Evolutionary conservation across 2,329 filamentous ascomycete genomes (phyloP).

Genomic region (Aureobasidium vineae): DNA sequence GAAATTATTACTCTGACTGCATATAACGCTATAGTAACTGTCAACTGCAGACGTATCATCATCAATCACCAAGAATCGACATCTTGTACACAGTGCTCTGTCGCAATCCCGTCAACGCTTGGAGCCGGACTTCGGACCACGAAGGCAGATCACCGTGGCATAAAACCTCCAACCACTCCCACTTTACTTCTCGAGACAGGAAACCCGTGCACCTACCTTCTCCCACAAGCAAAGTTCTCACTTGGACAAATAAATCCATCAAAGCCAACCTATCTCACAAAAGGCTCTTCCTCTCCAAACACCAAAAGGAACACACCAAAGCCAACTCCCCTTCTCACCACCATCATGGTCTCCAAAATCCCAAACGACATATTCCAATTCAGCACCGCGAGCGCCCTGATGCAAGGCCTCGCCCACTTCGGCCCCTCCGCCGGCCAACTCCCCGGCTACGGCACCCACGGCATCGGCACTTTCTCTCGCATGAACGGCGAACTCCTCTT

Average conservation of each 20-base stretch:
- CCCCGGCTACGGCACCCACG: slow-evolving; percentile 45
- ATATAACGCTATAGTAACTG: neutral
- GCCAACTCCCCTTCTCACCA: neutral
- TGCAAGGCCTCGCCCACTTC: slow-evolving; percentile 40
- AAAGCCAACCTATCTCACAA: neutral
- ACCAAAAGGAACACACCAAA: neutral
- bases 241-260: neutral
- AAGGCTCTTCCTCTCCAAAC: neutral
- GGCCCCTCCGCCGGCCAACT: slow-evolving; percentile 40
- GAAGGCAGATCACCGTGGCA: slow-evolving; percentile 9
- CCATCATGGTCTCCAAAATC: slow-evolving; percentile 41
- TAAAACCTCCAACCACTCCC: slow-evolving; percentile 2
- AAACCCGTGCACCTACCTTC: no score
- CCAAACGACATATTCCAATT: slow-evolving; percentile 50
- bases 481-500: slow-evolving; percentile 39
- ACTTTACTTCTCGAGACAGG: neutral
- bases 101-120: slow-evolving; percentile 20
- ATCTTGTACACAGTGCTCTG: neutral
- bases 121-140: slow-evolving; percentile 21
- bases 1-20: neutral
- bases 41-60: no score
- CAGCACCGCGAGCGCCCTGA: slow-evolving; percentile 42
- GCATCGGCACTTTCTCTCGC: slow-evolving; percentile 44
- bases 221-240: neutral
- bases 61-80: neutral